Percentiles rank a stretch among this genome's conserved stretches.
These are phyloP conservation scores for Guillardia theta DNA, from an alignment of 78 protist species.

Conservation along the genomic window DNA sequence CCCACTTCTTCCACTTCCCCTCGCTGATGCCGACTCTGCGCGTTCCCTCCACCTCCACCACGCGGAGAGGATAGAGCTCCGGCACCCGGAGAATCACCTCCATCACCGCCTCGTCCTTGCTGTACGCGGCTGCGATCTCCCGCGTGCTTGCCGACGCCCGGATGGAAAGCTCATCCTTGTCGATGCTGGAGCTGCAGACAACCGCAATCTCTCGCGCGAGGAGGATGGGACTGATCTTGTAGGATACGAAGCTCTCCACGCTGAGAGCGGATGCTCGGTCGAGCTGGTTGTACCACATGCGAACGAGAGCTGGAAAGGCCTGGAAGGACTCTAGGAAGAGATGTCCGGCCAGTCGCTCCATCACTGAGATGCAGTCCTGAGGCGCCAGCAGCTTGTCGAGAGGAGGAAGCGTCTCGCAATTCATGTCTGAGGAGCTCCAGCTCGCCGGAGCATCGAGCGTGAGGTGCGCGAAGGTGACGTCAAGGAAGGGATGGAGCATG, in stretches of 20 bases:
- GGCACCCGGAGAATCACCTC: constrained; percentile 53
- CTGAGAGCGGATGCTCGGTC: neutral
- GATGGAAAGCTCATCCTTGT: neutral
- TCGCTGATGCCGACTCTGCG: constrained; percentile 72
- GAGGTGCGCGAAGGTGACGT: constrained; percentile 7
- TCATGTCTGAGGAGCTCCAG: neutral
- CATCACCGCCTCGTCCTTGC: constrained; percentile 28
- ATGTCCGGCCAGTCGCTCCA: neutral
- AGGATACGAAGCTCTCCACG: neutral
- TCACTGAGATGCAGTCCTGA: neutral
- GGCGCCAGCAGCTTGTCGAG: neutral
- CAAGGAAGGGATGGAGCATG: neutral
- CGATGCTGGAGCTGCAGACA: neutral
- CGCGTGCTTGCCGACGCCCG: neutral
- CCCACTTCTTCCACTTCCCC: constrained; percentile 71
- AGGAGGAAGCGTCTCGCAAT: too few relatives aligned
- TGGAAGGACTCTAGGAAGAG: neutral
- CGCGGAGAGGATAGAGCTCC: constrained; percentile 61
- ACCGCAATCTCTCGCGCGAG: neutral
- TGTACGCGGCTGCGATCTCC: constrained; percentile 5
- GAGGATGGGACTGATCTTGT: neutral
- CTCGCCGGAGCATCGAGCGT: neutral
- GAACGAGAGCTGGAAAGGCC: constrained; percentile 37
- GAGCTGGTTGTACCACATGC: constrained; percentile 24
- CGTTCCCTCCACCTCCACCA: constrained; percentile 52